phyloP scores from a whole-genome alignment of 257 asterid species.

The Nicotiana tabacum region DNA sequence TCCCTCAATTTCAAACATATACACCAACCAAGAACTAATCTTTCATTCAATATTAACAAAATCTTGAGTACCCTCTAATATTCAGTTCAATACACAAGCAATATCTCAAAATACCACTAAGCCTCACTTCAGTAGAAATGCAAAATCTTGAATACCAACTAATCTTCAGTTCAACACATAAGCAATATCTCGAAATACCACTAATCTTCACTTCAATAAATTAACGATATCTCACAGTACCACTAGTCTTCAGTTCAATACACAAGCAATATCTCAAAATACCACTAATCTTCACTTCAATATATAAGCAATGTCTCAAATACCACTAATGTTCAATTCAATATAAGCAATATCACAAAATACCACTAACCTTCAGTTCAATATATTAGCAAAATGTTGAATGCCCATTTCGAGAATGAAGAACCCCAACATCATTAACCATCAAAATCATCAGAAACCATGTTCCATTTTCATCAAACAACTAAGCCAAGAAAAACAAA shows the following conservation, averaged over 20 bases:
- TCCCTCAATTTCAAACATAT: conserved; percentile 28
- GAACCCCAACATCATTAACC: not conserved
- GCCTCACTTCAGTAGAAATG: not conserved
- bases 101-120: not conserved
- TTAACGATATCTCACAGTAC: not conserved
- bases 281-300: not conserved
- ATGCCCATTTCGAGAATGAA: conserved; percentile 16
- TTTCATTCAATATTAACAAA: not conserved
- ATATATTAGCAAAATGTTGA: not conserved
- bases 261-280: not conserved
- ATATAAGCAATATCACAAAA: too few relatives aligned
- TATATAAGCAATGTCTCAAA: not conserved
- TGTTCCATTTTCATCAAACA: not conserved
- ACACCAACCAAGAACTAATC: conserved; percentile 12
- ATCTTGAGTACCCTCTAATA: not conserved
- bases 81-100: not conserved
- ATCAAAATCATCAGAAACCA: not conserved
- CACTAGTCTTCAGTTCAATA: not conserved
- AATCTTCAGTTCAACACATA: not conserved
- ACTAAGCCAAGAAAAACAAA: not conserved
- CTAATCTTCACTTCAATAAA: not conserved
- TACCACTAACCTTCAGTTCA: not conserved
- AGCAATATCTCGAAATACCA: not conserved
- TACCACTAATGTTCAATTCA: not conserved
- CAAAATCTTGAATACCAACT: not conserved